phyloP scores from a whole-genome alignment of 2,329 filamentous ascomycete genomes.

The Fusarium cyanostomum region DNA sequence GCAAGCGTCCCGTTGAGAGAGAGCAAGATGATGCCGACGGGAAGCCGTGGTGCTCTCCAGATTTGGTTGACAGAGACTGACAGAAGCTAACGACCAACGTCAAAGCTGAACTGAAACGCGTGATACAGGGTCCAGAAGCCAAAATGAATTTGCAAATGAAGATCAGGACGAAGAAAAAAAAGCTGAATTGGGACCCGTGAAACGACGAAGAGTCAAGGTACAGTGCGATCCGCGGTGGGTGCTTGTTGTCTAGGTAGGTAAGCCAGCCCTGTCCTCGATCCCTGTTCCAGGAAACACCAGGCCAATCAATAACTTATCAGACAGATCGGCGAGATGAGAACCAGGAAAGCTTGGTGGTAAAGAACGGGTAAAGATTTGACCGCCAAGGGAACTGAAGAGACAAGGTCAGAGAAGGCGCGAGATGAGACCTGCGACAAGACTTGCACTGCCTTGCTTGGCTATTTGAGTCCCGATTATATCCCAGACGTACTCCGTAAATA shows the following conservation, averaged over 20 bases:
- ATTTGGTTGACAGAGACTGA: too few relatives aligned
- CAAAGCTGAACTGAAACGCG: too few relatives aligned
- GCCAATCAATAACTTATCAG: constrained; percentile 22
- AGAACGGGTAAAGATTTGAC: too few relatives aligned
- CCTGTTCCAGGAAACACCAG: constrained; percentile 28
- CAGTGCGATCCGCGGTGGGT: constrained; percentile 27
- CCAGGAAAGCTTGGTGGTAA: neutral
- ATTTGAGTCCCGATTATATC: constrained; percentile 9
- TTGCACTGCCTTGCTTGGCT: constrained; percentile 37
- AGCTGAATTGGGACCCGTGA: constrained; percentile 3
- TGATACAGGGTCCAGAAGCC: neutral
- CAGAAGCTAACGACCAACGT: too few relatives aligned
- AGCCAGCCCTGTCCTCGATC: constrained; percentile 23
- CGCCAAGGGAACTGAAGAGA: constrained; percentile 13
- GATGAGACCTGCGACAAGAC: constrained; percentile 22
- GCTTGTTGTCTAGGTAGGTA: neutral
- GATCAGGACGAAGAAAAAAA: neutral
- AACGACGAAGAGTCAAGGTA: constrained; percentile 26
- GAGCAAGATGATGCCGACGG: too few relatives aligned
- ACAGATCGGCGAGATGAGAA: constrained; percentile 25
- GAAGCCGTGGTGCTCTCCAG: too few relatives aligned
- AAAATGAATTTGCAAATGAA: constrained; percentile 3
- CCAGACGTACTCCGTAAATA: too few relatives aligned
- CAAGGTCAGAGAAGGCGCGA: constrained; percentile 5
- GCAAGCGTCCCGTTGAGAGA: constrained; percentile 6